A percentile compares a stretch with the other conserved stretches of the same genome.
Conservation (phyloP, 441 rosid genomes). For the Adansonia gregorii region DNA sequence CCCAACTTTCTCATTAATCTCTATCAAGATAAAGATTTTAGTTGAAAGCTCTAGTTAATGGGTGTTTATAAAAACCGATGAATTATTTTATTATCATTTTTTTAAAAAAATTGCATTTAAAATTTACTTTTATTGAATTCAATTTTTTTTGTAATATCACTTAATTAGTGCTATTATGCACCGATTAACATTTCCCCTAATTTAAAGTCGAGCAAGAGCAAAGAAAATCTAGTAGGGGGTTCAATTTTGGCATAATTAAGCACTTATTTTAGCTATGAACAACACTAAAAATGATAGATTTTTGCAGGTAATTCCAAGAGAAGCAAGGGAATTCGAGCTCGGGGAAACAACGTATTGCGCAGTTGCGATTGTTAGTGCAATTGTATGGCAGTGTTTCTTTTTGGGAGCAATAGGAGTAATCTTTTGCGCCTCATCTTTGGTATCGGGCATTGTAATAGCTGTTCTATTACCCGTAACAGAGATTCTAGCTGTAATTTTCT, state of each 20-base stretch:
- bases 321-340: constrained; percentile 51
- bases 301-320: constrained; percentile 52
- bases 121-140: too few species aligned
- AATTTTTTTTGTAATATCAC: too few species aligned
- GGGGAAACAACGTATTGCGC: constrained; percentile 55
- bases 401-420: constrained; percentile 64
- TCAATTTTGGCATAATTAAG: not conserved
- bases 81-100: too few species aligned
- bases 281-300: not conserved
- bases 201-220: too few species aligned
- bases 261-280: not conserved
- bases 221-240: too few species aligned
- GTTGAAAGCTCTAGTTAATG: too few species aligned
- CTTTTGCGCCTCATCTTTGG: constrained; percentile 58
- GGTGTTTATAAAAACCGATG: too few species aligned
- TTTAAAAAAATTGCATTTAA: too few species aligned
- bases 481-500: constrained; percentile 66
- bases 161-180: too few species aligned
- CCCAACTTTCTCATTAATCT: not conserved
- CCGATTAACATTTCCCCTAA: too few species aligned
- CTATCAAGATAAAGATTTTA: too few species aligned
- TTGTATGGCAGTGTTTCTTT: constrained; percentile 60
- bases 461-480: constrained; percentile 59
- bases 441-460: constrained; percentile 56
- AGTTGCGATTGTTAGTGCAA: constrained; percentile 39